phyloP scores from a whole-genome alignment of 2,329 filamentous ascomycete genomes.

The Penicillium glabrum region DNA sequence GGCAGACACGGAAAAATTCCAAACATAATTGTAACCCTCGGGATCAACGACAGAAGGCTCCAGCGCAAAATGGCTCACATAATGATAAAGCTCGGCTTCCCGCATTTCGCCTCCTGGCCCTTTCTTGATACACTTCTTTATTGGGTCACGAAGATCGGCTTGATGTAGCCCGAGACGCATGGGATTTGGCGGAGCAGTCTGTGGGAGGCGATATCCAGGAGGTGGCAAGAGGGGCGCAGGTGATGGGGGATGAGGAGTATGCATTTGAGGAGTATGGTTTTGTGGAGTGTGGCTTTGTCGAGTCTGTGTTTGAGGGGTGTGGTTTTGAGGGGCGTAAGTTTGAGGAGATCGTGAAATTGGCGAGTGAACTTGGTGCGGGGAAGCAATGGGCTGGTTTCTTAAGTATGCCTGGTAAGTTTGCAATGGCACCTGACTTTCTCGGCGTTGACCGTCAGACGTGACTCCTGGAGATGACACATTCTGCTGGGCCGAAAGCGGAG shows the following conservation, averaged over 20 bases:
- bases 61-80: conserved; percentile 33
- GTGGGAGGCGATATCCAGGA: conserved; percentile 11
- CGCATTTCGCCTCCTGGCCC: conserved; percentile 14
- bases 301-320: too few relatives aligned
- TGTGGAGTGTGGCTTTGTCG: too few relatives aligned
- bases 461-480: background rate
- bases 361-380: background rate
- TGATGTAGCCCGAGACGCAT: conserved; percentile 51
- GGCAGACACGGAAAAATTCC: conserved; percentile 37
- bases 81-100: conserved; percentile 37
- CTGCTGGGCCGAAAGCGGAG: background rate
- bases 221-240: conserved; percentile 10
- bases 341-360: background rate
- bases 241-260: too few relatives aligned
- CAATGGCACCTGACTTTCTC: background rate
- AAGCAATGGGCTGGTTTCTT: background rate
- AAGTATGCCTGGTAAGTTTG: background rate
- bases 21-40: conserved; percentile 26
- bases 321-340: background rate
- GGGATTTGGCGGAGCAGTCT: conserved; percentile 16
- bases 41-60: conserved; percentile 30
- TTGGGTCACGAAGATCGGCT: conserved; percentile 56
- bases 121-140: conserved; percentile 35
- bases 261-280: too few relatives aligned
- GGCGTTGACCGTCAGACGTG: background rate